Base-by-base conservation (phyloP, 306 rosid species). In the Corylus heterophylla region DNA sequence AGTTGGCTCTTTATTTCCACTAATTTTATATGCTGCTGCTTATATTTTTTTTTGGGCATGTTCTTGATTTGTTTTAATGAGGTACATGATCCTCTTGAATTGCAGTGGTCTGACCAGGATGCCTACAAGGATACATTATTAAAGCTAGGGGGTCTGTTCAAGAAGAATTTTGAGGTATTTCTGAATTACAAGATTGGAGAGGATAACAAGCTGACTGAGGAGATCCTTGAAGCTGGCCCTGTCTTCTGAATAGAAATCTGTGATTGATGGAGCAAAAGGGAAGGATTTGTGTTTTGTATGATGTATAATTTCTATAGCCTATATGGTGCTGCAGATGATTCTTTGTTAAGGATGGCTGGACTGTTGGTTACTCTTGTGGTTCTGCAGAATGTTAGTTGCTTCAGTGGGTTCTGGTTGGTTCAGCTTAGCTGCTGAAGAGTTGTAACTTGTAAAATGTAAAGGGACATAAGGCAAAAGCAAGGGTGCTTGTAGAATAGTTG, bases 181-280 rank as follows among this genome's bases (percentile, higher is more conserved):
- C 67, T 86, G 13, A 49, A 77, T 71, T 83, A 89, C 83, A 83
- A 85, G 84, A 89, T 92, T 76, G 97, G 96, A 2, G 82, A 86
- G 45, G 91, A 80, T 70, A 80, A 68, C 75, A 85, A 82, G 45
- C 76, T 94, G 68, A 90, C 97, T 10, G 83, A 87, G 71, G 93
- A 94, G 87, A 92, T 94, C 82, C 85, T 94, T 48, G 92, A 89
- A 47, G 96, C 94, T 7, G 98, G 98, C 78, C 96, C 98, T 22
- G 74, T 35, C 80, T 86, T 90, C 79, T 92, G 69, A 90, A 69
- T 27, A 8, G 78, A 78, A 68, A 77, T 52, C 44, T 62, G 79
- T 22, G 25, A 50, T 31, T 10, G 51, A 58, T 45, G 52, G 62
- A 18, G 27, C 25, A 52, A 31, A 31, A 31, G 2, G 35, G 35